Evolutionary conservation across 1,284 basidiomycete genomes (phyloP).

Genomic region (Cystobasidiaceae sp.): DNA sequence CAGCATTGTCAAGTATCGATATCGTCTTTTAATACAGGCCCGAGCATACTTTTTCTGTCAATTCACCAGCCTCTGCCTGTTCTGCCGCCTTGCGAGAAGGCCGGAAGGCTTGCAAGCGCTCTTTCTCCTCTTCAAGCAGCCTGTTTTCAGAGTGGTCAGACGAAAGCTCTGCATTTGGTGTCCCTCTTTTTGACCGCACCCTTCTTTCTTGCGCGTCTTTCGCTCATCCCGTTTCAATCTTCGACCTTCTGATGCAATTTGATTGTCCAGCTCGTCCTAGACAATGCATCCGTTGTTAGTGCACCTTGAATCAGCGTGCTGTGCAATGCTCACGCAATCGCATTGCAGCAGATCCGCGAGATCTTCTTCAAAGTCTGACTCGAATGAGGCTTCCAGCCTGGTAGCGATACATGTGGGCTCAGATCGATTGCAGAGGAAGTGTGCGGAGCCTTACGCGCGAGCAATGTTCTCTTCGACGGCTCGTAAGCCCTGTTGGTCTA

Average conservation of each 20-base stretch:
- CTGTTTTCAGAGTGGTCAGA: not conserved
- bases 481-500: no score
- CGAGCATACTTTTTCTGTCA: not conserved
- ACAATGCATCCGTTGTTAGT: no score
- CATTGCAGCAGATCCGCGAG: not conserved
- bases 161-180: not conserved
- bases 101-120: conserved; percentile 4
- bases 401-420: not conserved
- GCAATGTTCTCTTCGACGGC: no score
- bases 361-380: not conserved
- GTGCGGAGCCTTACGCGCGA: no score
- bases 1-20: not conserved
- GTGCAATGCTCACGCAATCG: not conserved
- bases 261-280: not conserved
- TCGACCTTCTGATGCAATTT: not conserved
- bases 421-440: no score
- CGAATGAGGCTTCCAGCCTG: not conserved
- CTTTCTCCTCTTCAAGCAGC: not conserved
- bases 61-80: conserved; percentile 5
- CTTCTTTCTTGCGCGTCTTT: not conserved
- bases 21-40: no score
- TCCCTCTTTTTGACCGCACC: not conserved
- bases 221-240: not conserved
- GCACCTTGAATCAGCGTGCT: not conserved
- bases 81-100: conserved; percentile 1